phyloP scores from a whole-genome alignment of 805 yeast genomes.

The Sporopachydermia lactativora region DNA sequence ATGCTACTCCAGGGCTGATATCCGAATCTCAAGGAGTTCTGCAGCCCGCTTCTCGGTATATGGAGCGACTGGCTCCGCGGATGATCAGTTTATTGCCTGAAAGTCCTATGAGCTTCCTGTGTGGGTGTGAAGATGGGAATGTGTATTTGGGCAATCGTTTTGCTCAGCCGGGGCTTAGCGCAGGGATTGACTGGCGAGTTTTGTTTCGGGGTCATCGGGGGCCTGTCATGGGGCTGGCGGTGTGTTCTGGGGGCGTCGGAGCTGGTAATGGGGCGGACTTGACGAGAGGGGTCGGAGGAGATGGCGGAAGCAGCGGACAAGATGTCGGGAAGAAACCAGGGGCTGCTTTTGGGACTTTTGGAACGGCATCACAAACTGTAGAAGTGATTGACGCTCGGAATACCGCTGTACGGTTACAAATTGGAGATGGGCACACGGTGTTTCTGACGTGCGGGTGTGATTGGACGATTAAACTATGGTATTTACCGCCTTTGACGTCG shows the following conservation, averaged over 20 bases:
- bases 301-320: not conserved
- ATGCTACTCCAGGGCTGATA: constrained; percentile 13
- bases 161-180: constrained; percentile 16
- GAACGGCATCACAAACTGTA: no score
- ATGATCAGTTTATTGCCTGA: constrained; percentile 13
- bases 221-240: constrained; percentile 17
- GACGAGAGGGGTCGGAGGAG: no score
- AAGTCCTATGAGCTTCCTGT: constrained; percentile 19
- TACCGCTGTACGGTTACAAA: constrained; percentile 2
- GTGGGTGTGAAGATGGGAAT: constrained; percentile 24
- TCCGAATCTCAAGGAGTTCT: constrained; percentile 6
- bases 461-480: constrained; percentile 24
- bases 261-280: no score
- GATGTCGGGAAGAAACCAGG: not conserved
- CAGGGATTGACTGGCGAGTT: constrained; percentile 17
- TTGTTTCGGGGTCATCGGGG: constrained; percentile 20
- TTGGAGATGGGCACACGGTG: constrained; percentile 4
- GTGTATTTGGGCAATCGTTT: constrained; percentile 19
- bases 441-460: constrained; percentile 20
- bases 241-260: no score
- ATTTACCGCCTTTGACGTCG: constrained; percentile 6
- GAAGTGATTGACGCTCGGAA: constrained; percentile 2
- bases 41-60: not conserved
- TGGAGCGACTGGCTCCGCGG: constrained; percentile 18
- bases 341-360: no score